phyloP scores from a whole-genome alignment of 1,284 basidiomycete species.

The Cutaneotrichosporon sp. region DNA sequence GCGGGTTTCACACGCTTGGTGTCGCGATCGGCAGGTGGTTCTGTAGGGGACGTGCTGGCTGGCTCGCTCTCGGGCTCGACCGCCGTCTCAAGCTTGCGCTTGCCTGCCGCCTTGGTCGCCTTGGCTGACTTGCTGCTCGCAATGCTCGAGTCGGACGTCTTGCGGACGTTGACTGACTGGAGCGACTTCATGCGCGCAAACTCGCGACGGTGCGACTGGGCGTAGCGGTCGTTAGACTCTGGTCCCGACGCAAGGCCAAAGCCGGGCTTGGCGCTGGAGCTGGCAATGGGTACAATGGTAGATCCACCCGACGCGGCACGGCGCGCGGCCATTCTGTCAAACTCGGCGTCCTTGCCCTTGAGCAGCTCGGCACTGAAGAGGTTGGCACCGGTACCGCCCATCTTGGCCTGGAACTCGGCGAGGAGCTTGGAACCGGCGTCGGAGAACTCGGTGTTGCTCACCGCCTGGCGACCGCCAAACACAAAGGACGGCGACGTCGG shows the following conservation, averaged over 20 bases:
- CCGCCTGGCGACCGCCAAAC: conserved; percentile 25
- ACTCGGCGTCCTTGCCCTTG: conserved; percentile 39
- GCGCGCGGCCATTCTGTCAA: conserved; percentile 2
- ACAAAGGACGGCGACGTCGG: conserved; percentile 15
- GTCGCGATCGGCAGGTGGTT: neutral
- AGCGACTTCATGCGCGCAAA: conserved; percentile 35
- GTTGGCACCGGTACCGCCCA: conserved; percentile 20
- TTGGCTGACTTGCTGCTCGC: neutral
- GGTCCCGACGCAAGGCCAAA: neutral
- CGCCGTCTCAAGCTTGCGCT: conserved; percentile 8
- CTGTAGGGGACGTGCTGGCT: neutral
- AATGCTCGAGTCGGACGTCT: conserved; percentile 1
- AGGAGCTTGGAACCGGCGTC: conserved; percentile 33
- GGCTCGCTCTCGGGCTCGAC: too few species aligned
- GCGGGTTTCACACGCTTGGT: conserved; percentile 10
- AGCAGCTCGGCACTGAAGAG: conserved; percentile 34
- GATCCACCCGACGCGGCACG: too few species aligned
- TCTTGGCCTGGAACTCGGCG: conserved; percentile 40
- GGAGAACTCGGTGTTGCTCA: conserved; percentile 32
- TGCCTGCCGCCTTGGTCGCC: neutral
- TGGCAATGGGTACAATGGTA: too few species aligned
- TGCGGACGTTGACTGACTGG: neutral
- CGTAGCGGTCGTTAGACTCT: conserved; percentile 30
- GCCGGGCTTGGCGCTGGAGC: neutral
- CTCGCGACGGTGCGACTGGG: conserved; percentile 35